These are phyloP conservation scores for Ophiostoma quercus DNA, from an alignment of 2,329 filamentous ascomycete species.

Conservation along the genomic window DNA sequence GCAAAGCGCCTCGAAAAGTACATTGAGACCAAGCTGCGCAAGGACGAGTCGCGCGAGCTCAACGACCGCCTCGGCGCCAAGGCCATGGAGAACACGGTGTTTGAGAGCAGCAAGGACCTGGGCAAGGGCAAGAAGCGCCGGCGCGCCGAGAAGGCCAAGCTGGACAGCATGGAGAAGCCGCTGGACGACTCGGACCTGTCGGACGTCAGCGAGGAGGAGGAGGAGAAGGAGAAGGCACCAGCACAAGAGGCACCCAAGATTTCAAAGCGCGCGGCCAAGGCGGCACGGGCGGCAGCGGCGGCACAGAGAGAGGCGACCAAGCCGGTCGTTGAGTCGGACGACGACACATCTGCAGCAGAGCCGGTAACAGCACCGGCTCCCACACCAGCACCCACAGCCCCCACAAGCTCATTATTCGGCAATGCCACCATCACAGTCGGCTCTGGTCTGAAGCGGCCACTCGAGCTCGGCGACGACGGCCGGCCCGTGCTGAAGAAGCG, in stretches of 20 bases:
- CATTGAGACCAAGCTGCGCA: conserved; percentile 84
- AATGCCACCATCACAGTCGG: conserved; percentile 43
- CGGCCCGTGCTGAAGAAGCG: conserved; percentile 77
- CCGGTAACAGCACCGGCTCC: background rate
- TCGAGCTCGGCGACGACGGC: conserved; percentile 74
- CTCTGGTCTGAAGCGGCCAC: conserved; percentile 77
- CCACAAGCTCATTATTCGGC: conserved; percentile 21
- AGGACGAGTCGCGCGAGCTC: conserved; percentile 82
- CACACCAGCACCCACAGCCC: background rate
- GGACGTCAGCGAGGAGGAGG: conserved; percentile 32
- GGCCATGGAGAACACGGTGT: conserved; percentile 75
- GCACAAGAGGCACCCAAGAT: background rate
- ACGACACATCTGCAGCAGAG: background rate
- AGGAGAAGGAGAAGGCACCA: conserved; percentile 32
- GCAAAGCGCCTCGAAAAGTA: conserved; percentile 64
- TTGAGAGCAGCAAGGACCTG: conserved; percentile 71
- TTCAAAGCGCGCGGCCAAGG: background rate
- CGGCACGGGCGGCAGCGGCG: background rate
- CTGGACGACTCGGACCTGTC: conserved; percentile 33
- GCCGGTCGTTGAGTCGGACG: background rate
- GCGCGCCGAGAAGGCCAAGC: conserved; percentile 55
- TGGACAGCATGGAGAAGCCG: conserved; percentile 47
- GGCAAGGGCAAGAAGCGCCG: conserved; percentile 69
- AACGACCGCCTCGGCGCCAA: conserved; percentile 74
- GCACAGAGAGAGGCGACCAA: background rate